A percentile compares a stretch with the other conserved stretches of the same genome.
Conservation (phyloP, 352 stramenopile genomes). For the Globisporangium spinosum region DNA sequence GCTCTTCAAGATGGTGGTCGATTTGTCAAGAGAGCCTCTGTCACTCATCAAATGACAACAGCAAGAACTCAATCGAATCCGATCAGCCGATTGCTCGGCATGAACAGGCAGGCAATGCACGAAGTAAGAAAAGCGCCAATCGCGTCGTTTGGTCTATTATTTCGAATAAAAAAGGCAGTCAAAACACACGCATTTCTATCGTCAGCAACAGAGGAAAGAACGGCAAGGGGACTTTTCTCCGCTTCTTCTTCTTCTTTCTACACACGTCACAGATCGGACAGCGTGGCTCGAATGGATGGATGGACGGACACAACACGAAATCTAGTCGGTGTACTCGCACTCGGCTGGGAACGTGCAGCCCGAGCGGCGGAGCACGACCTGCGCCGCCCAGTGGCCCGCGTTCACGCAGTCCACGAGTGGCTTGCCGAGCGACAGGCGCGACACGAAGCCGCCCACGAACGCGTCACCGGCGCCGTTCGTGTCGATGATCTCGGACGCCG, state of each 20-base stretch:
- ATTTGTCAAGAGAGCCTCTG: too few relatives aligned
- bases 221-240: slow-evolving; percentile 26
- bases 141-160: slow-evolving; percentile 21
- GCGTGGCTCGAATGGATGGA: background rate
- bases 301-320: background rate
- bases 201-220: slow-evolving; percentile 14
- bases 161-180: background rate
- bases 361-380: slow-evolving; percentile 96
- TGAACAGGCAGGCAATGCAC: background rate
- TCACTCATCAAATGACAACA: too few relatives aligned
- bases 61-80: background rate
- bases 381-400: slow-evolving; percentile 95
- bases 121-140: slow-evolving; percentile 12
- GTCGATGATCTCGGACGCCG: slow-evolving; percentile 93
- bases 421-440: slow-evolving; percentile 85
- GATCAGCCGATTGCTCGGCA: background rate
- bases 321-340: slow-evolving; percentile 90
- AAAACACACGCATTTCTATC: background rate
- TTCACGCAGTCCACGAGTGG: slow-evolving; percentile 93
- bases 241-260: background rate
- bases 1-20: too few relatives aligned
- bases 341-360: slow-evolving; percentile 93
- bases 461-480: slow-evolving; percentile 98
- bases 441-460: slow-evolving; percentile 98
- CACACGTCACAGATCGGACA: background rate